Evolutionary conservation across 2,329 filamentous ascomycete species (phyloP).

Genomic region (Alternaria sp.): DNA sequence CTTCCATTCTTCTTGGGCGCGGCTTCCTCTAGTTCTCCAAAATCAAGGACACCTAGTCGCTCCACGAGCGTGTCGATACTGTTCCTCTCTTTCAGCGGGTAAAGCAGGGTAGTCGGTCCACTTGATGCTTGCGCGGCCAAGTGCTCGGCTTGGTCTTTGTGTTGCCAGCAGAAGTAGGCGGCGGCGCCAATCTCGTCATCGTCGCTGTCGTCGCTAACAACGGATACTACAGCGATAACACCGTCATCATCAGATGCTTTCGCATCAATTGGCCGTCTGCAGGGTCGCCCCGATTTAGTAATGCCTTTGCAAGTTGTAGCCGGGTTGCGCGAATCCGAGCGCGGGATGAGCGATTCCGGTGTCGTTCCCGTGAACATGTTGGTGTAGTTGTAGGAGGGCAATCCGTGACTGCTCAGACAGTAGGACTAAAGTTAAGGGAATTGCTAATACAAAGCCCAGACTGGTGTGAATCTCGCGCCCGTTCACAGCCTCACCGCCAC

Average conservation of each 20-base stretch:
- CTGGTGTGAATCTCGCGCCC: not conserved
- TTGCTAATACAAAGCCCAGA: not conserved
- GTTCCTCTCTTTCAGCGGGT: constrained; percentile 68
- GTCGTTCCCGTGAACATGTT: constrained; percentile 58
- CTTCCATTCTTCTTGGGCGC: constrained; percentile 41
- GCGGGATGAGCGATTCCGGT: constrained; percentile 78
- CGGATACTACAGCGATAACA: constrained; percentile 51
- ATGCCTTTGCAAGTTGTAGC: constrained; percentile 86
- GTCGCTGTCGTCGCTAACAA: constrained; percentile 49
- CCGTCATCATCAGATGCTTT: constrained; percentile 47
- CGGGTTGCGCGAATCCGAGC: constrained; percentile 85
- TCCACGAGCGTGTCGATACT: constrained; percentile 90
- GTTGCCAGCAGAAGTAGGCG: constrained; percentile 89
- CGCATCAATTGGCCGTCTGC: constrained; percentile 72
- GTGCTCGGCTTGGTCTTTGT: constrained; percentile 79
- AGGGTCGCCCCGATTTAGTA: constrained; percentile 81
- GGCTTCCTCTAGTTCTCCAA: constrained; percentile 55
- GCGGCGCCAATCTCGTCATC: constrained; percentile 63
- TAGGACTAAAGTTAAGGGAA: not conserved
- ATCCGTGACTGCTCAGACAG: not conserved
- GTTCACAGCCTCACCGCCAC: constrained; percentile 10
- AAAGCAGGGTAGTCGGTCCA: constrained; percentile 51
- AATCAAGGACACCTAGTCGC: constrained; percentile 74
- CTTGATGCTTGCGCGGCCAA: constrained; percentile 30
- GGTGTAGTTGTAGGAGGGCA: not conserved